Evolutionary conservation across 306 rosid species (phyloP).

Genomic region (Lupinus albus): DNA sequence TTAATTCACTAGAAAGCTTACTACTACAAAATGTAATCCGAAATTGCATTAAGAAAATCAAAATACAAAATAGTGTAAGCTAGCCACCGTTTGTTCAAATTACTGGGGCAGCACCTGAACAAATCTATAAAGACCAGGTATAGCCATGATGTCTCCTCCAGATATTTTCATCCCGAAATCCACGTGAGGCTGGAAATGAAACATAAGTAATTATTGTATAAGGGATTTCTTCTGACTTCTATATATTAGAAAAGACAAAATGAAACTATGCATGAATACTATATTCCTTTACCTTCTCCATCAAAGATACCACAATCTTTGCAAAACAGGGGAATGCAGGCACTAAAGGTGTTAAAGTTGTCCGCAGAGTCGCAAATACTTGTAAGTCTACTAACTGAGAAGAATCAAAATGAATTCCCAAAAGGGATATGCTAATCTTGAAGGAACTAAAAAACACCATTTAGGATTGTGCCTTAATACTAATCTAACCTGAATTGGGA

Average conservation of each 20-base stretch:
- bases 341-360: slow-evolving; percentile 81
- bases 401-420: slow-evolving; percentile 45
- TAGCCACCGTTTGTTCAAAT: slow-evolving; percentile 30
- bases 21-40: neutral
- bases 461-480: slow-evolving; percentile 30
- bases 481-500: slow-evolving; percentile 74
- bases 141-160: slow-evolving; percentile 92
- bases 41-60: neutral
- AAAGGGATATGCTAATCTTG: slow-evolving; percentile 30
- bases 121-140: slow-evolving; percentile 81
- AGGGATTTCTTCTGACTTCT: slow-evolving; percentile 17
- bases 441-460: slow-evolving; percentile 24
- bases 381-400: slow-evolving; percentile 84
- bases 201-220: slow-evolving; percentile 19
- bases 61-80: neutral
- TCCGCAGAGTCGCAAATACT: slow-evolving; percentile 67
- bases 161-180: slow-evolving; percentile 82
- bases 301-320: slow-evolving; percentile 67
- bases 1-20: slow-evolving; percentile 11
- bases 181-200: slow-evolving; percentile 71
- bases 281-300: slow-evolving; percentile 73
- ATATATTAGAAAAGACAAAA: slow-evolving; percentile 24
- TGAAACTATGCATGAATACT: slow-evolving; percentile 4
- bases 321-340: slow-evolving; percentile 94
- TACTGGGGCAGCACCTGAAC: slow-evolving; percentile 75